Evolutionary conservation across 768 basidiomycete species (phyloP), one percentile per base, ranked within the genome.

Genomic region (Tephrocybe sp.): DNA sequence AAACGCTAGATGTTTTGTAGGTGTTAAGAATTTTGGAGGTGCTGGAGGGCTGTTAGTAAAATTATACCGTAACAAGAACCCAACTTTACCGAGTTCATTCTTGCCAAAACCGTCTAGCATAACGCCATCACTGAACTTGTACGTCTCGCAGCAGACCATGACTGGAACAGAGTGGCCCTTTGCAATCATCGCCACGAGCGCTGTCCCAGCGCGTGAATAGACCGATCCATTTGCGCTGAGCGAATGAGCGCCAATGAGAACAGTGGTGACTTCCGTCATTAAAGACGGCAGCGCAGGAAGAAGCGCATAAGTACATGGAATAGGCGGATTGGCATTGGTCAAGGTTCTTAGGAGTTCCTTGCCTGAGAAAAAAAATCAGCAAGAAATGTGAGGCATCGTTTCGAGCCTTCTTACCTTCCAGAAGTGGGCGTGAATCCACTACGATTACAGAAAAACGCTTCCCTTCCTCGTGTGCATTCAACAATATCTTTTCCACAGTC

Each of bases 71-170:
- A 33, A 22, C 19, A 38, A 4, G 30, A 52, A 18, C 16, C 22
- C 13, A 30, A 40, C 80, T 64, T n/a, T 57, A 91, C 95, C 97
- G 33, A 97, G 73, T 68, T 99, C 97, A 61, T 99, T 99, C 67
- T 91, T 93, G 37, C 89, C 92, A 58, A 99, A 94, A 16, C 88
- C 88, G 65, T 99, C 97, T 47, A 98, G 74, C 66, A 90, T 86
- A 23, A 98, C 86, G 27, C 83, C 83, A 58, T 98, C 95, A 15
- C 90, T 89, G 61, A 94, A 98, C 67, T 99, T 99, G 73, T 98
- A 98, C 3, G 97, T 99, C 69, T 98, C 97, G 59, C 94, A 97
- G 56, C 94, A 97, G 21, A 97, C 93, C 29, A 99, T 82, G 6
- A 98, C 94, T 4, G 97, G 95, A 0, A 97, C 88, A 19, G 84